Conservation (phyloP, 2,329 filamentous ascomycete genomes). For the Coniochaeta sp. region DNA sequence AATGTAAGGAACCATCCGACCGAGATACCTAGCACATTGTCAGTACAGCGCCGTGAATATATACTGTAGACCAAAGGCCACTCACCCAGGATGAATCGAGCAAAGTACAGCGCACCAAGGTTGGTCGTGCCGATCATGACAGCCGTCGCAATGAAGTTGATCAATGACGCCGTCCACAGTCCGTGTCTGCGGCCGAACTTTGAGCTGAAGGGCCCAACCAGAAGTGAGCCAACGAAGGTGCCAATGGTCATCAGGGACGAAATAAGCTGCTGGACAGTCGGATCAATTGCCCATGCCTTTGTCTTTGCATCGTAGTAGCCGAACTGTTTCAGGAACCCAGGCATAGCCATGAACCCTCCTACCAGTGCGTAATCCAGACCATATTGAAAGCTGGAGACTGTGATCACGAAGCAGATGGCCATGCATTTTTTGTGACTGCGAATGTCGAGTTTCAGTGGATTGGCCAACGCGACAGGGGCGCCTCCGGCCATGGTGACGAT, state of each 20-base stretch:
- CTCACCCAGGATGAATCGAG: conserved; percentile 21
- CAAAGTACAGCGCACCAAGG: conserved; percentile 20
- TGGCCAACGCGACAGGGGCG: conserved; percentile 12
- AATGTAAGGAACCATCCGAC: conserved; percentile 28
- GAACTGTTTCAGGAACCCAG: conserved; percentile 24
- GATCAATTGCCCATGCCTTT: conserved; percentile 21
- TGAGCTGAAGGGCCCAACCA: conserved; percentile 20
- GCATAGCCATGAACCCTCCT: conserved; percentile 26
- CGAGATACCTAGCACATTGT: conserved; percentile 41
- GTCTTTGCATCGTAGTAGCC: conserved; percentile 19
- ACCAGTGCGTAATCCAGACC: conserved; percentile 23
- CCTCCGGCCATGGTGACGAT: conserved; percentile 10
- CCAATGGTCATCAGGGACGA: conserved; percentile 26
- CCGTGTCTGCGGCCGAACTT: conserved; percentile 17
- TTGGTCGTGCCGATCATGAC: conserved; percentile 22
- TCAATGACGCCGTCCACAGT: conserved; percentile 18
- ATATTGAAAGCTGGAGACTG: conserved; percentile 25
- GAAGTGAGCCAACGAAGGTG: conserved; percentile 21
- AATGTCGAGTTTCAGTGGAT: conserved; percentile 8
- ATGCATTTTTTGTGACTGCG: conserved; percentile 8
- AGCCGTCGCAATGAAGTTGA: conserved; percentile 19
- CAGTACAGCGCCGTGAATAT: conserved; percentile 40
- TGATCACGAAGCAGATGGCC: conserved; percentile 18
- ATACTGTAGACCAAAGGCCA: background rate
- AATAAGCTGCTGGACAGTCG: conserved; percentile 26